These are phyloP conservation scores for Cytospora piceicola DNA, from an alignment of 2,329 filamentous ascomycete species.

Conservation along the genomic window DNA sequence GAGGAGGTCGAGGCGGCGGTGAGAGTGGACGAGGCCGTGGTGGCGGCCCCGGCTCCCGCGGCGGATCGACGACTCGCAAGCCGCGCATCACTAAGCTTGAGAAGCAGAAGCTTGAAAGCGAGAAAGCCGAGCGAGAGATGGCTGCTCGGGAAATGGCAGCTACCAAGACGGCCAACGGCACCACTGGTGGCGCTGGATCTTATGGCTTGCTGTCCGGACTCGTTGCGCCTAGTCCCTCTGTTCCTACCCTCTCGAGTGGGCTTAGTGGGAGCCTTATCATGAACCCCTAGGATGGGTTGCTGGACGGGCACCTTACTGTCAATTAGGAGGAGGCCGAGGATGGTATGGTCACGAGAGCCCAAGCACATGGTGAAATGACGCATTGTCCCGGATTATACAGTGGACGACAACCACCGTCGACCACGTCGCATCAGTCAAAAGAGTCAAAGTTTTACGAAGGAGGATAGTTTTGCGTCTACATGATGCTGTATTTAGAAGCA, in stretches of 20 bases:
- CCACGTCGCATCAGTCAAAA: background rate
- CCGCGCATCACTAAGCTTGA: constrained; percentile 86
- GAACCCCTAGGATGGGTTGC: constrained; percentile 21
- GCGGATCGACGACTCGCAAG: constrained; percentile 75
- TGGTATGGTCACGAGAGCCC: background rate
- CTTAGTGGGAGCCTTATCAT: constrained; percentile 24
- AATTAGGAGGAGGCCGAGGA: background rate
- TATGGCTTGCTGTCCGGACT: constrained; percentile 24
- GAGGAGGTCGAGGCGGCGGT: constrained; percentile 47
- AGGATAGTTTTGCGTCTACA: background rate
- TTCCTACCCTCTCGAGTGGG: constrained; percentile 24
- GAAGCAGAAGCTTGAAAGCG: constrained; percentile 77
- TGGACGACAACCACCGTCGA: background rate
- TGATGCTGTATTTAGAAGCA: background rate
- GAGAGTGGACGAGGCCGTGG: constrained; percentile 49
- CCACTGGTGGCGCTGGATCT: constrained; percentile 31
- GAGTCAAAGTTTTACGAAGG: background rate
- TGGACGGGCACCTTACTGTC: background rate
- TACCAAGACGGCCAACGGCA: constrained; percentile 44
- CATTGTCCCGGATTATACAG: background rate
- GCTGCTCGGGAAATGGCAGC: constrained; percentile 43
- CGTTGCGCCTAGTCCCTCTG: constrained; percentile 13
- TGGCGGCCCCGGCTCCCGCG: constrained; percentile 71
- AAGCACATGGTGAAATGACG: background rate
- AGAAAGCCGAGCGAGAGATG: constrained; percentile 75